Conservation (phyloP, 768 basidiomycete species). For the Amanita rubescens region DNA sequence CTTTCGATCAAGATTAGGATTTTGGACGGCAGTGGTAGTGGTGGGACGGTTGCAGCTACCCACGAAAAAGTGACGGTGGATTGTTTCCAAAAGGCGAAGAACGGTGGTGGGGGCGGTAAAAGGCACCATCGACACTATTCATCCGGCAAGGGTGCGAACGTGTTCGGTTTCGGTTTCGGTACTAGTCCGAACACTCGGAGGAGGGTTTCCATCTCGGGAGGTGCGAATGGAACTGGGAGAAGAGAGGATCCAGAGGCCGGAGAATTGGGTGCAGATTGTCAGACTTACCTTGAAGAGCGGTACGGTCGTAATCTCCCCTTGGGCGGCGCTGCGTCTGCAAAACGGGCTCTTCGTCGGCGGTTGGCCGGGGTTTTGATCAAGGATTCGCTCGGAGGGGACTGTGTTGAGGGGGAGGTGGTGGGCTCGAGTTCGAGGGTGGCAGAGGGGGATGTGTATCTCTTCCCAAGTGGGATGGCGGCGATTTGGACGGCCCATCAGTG, state of each 20-base stretch:
- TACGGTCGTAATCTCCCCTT: constrained; percentile 88
- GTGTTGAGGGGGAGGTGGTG: constrained; percentile 38
- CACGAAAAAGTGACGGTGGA: too few relatives aligned
- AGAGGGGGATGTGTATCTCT: constrained; percentile 87
- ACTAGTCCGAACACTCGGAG: too few relatives aligned
- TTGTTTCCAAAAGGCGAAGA: too few relatives aligned
- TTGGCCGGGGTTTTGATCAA: constrained; percentile 80
- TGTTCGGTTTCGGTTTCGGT: too few relatives aligned
- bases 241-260: too few relatives aligned
- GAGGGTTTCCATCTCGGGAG: too few relatives aligned
- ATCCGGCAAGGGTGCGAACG: constrained; percentile 15
- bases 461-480: constrained; percentile 85
- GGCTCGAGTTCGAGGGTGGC: constrained; percentile 65
- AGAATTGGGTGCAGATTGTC: too few relatives aligned
- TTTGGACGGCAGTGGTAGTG: constrained; percentile 11
- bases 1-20: constrained; percentile 54
- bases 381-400: constrained; percentile 35
- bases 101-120: constrained; percentile 35
- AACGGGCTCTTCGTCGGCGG: constrained; percentile 77
- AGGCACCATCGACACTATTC: constrained; percentile 52
- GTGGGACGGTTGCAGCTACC: too few relatives aligned
- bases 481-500: constrained; percentile 90
- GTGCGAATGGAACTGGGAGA: neutral
- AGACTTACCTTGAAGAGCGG: constrained; percentile 85
- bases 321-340: constrained; percentile 67